Base-by-base conservation (phyloP, 1,284 basidiomycete species). In the Hortiboletus rubellus region DNA sequence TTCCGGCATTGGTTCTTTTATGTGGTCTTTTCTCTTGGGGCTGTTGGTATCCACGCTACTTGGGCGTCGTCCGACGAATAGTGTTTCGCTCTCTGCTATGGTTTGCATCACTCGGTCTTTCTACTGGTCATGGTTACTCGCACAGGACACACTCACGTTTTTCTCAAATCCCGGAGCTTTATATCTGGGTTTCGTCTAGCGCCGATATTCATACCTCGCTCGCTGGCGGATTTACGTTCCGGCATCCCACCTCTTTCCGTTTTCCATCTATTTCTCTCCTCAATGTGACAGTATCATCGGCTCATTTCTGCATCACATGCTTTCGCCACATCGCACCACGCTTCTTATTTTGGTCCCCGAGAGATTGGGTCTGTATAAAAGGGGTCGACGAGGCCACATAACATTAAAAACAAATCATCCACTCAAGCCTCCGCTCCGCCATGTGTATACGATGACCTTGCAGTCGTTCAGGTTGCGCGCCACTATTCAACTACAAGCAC, bases 141-240 rank as follows among this genome's bases (percentile, higher is more conserved):
- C 62, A 69, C 66, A 75, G 77, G 78, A 79, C 74, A 78, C 72
- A 68, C 65, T 66, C 71, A 58, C 69, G 53, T 60, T 60, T 63
- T 60, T 61, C 55, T 31, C 33, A 50, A 30, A 18, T n/a, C 50
- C 63, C 58, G 62, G 63, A 68, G 61, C 22, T 18, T 64, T 66
- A 62, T 62, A 63, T 70, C 68, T 68, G 69, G 76, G 71, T 66
- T 41, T 61, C 68, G 66, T 54, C 54, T 68, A 66, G 65, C 72
- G 65, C 70, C 74, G 76, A 74, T 74, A 79, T 80, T 80, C 75
- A 79, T 80, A 74, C 76, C 75, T 79, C 77, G 72, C 66, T 70
- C 60, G 72, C 65, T 66, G 65, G 61, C 59, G 65, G 67, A 43
- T 57, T 55, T 43, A 11, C 62, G 59, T 66, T 68, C 46, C 57